These are phyloP conservation scores for Microglena sp. DNA, from an alignment of 139 green algal genomes.

Conservation along the genomic window DNA sequence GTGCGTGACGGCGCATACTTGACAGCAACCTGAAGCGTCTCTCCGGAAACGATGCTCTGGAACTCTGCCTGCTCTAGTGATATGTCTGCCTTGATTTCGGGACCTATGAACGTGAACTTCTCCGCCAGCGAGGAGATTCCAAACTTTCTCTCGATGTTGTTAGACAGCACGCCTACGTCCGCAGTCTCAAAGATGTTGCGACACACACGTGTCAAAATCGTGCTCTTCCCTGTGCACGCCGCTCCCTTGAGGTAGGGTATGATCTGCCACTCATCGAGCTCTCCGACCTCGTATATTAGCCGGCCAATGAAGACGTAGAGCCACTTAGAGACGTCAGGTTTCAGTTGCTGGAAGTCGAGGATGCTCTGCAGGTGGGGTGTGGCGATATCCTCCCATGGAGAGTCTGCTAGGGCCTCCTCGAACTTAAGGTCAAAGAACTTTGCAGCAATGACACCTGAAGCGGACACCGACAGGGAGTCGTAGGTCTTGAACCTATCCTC, in stretches of 20 bases:
- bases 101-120: conserved; percentile 14
- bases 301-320: conserved; percentile 13
- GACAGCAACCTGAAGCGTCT: conserved; percentile 5
- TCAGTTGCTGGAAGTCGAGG: conserved; percentile 11
- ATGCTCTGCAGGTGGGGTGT: conserved; percentile 8
- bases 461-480: not conserved
- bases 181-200: conserved; percentile 1
- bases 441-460: not conserved
- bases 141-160: conserved; percentile 27
- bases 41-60: conserved; percentile 14
- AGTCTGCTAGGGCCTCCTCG: not conserved
- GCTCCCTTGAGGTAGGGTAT: conserved; percentile 16
- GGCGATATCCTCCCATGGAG: conserved; percentile 7
- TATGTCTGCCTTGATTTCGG: conserved; percentile 17
- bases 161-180: conserved; percentile 19
- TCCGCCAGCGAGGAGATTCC: conserved; percentile 11
- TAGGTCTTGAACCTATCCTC: conserved; percentile 4
- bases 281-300: conserved; percentile 15
- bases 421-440: conserved; percentile 13
- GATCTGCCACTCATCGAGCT: conserved; percentile 8
- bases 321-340: not conserved
- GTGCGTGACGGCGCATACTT: conserved; percentile 8
- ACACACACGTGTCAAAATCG: conserved; percentile 9
- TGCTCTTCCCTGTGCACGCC: conserved; percentile 15
- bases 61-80: conserved; percentile 16